phyloP scores from a whole-genome alignment of 1,139 yeast species.

The Debaryomycetaceae sp. region DNA sequence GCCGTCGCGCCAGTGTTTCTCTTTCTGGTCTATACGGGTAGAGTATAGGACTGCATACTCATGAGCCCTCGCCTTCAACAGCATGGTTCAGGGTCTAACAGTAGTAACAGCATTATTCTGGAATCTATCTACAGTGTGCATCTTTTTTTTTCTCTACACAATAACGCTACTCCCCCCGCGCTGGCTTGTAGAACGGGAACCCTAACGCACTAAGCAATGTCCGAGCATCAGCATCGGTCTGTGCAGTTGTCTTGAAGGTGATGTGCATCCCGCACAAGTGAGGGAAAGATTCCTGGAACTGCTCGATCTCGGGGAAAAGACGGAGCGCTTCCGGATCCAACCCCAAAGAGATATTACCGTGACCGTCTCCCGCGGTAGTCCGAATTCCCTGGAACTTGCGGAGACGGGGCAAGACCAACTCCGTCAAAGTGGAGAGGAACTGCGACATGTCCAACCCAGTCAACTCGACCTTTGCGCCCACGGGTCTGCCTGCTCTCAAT shows the following conservation, averaged over 20 bases:
- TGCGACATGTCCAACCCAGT: conserved; percentile 79
- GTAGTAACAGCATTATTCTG: too few relatives aligned
- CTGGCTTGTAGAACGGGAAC: conserved; percentile 47
- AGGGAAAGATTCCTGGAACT: conserved; percentile 86
- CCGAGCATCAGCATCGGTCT: conserved; percentile 88
- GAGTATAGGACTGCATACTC: conserved; percentile 35
- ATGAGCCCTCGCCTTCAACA: conserved; percentile 8
- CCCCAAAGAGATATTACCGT: conserved; percentile 83
- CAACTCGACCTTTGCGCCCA: conserved; percentile 82
- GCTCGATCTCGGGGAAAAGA: conserved; percentile 88
- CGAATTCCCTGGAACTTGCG: conserved; percentile 79
- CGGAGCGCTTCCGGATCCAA: conserved; percentile 66
- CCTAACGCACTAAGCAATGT: conserved; percentile 75
- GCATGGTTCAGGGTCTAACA: neutral
- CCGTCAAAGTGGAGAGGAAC: conserved; percentile 77
- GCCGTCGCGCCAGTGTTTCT: conserved; percentile 50
- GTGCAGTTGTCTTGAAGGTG: conserved; percentile 80
- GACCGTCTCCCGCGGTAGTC: conserved; percentile 67
- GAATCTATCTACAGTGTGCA: too few relatives aligned
- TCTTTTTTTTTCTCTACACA: too few relatives aligned
- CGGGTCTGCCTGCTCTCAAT: conserved; percentile 75
- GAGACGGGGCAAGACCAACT: conserved; percentile 85
- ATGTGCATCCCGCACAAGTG: conserved; percentile 78
- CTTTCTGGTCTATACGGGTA: conserved; percentile 34
- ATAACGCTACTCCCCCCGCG: too few relatives aligned